Base-by-base conservation (phyloP, 2,329 filamentous ascomycete genomes). In the Paecilomyces dactylethromorphus region DNA sequence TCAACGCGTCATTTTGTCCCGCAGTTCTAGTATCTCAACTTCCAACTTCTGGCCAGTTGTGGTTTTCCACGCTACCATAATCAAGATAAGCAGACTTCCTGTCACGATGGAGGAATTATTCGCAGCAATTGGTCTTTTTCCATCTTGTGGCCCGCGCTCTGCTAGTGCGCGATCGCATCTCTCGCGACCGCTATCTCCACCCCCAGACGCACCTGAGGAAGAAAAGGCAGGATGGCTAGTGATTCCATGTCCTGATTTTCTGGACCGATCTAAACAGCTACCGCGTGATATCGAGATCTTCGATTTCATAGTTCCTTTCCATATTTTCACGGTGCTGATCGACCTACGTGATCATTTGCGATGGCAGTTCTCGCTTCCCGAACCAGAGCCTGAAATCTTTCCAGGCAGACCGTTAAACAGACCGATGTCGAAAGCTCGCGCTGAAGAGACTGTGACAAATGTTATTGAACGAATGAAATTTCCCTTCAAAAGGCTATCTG, bases 191-290 rank as follows among this genome's bases (percentile, higher is more conserved):
- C 39, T 18, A 8, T 45, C 15, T 10, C 39, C 39, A 45, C 39
- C n/a, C 2, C 12, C 13, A 18, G 15, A 45, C 7, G 18, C n/a
- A 45, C 3, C n/a, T n/a, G 39, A 29, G 13, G 21, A 52, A 13
- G 22, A 18, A 13, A 21, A 7, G 13, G 50, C 26, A 24, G 26
- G 56, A 59, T 57, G 51, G 56, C 57, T 15, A 26, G 29, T 53
- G n/a, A 49, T 58, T 29, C 31, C 24, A 22, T 32, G 18, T 35
- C 18, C 53, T 54, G 29, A 35, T 32, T 22, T 70, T 12, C 13
- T 45, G 13, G 33, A 52, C 24, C 22, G 39, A n/a, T 18, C 2
- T 21, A 22, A 24, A 10, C 33, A 22, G 5, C 13, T 10, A 12
- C 21, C 55, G 10, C 55, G 13, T 11, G 22, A 49, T n/a, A 21